These are phyloP conservation scores for Yamadazyma triangularis DNA, from an alignment of 1,139 yeast species.

Conservation along the genomic window DNA sequence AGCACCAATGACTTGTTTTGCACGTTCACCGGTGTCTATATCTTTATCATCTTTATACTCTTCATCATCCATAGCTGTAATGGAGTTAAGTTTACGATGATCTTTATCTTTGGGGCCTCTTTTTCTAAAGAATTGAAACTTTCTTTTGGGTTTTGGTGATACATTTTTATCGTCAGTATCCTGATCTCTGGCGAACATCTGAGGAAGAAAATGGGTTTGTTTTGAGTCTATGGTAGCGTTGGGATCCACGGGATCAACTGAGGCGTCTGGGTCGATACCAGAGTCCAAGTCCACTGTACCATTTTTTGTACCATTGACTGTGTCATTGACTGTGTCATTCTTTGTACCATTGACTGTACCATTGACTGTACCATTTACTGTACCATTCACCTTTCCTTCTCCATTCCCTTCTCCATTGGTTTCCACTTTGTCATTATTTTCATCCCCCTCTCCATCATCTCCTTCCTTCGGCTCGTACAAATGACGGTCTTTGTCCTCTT, in stretches of 20 bases:
- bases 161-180: not conserved
- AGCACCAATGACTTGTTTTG: constrained; percentile 60
- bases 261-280: not conserved
- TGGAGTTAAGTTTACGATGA: constrained; percentile 9
- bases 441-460: constrained; percentile 4
- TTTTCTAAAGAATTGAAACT: constrained; percentile 24
- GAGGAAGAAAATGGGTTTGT: not conserved
- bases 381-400: not conserved
- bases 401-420: constrained; percentile 2
- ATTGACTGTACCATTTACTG: not conserved
- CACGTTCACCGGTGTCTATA: constrained; percentile 42
- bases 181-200: not conserved
- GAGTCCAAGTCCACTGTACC: not conserved
- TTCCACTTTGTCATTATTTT: not conserved
- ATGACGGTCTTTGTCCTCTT: constrained; percentile 14
- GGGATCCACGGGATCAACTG: not conserved
- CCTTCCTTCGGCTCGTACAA: constrained; percentile 2
- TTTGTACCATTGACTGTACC: constrained; percentile 1
- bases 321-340: not conserved
- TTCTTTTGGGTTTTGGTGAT: constrained; percentile 8
- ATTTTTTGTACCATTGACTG: not conserved
- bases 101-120: constrained; percentile 19
- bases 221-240: not conserved
- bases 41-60: constrained; percentile 21
- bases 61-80: constrained; percentile 12